phyloP scores from a whole-genome alignment of 352 stramenopile species.

The Pythium sp. region DNA sequence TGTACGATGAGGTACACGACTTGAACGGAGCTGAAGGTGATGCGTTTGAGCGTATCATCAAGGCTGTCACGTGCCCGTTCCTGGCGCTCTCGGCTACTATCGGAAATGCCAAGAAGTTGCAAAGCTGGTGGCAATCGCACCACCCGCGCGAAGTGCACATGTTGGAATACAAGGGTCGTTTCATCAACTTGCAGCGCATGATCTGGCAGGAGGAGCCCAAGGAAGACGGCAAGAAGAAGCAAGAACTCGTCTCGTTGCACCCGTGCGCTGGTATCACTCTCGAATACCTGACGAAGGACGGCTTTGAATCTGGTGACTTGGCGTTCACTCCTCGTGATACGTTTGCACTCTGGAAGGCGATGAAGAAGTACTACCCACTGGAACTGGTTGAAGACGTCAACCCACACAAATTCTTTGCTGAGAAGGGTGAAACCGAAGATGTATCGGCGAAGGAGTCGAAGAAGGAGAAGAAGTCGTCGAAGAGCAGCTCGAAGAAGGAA shows the following conservation, averaged over 20 bases:
- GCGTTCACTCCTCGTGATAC: conserved; percentile 97
- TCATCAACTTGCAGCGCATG: conserved; percentile 98
- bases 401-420: conserved; percentile 93
- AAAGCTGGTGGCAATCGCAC: conserved; percentile 94
- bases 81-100: conserved; percentile 98
- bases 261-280: conserved; percentile 82
- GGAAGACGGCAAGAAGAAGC: conserved; percentile 40
- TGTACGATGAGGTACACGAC: conserved; percentile 99
- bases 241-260: conserved; percentile 78
- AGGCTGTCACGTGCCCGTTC: conserved; percentile 94
- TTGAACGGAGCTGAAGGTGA: conserved; percentile 96
- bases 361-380: conserved; percentile 67
- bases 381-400: conserved; percentile 90
- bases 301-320: conserved; percentile 78
- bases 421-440: conserved; percentile 39
- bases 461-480: conserved; percentile 36
- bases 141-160: conserved; percentile 85
- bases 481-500: conserved; percentile 32
- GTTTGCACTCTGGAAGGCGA: conserved; percentile 93
- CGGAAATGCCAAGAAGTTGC: conserved; percentile 93
- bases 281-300: conserved; percentile 82
- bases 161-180: conserved; percentile 95
- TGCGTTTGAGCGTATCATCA: conserved; percentile 95
- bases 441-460: conserved; percentile 12
- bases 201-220: conserved; percentile 84